These are phyloP conservation scores for Ascochyta viciae-villosae DNA, from an alignment of 2,329 filamentous ascomycete genomes.

Conservation along the genomic window DNA sequence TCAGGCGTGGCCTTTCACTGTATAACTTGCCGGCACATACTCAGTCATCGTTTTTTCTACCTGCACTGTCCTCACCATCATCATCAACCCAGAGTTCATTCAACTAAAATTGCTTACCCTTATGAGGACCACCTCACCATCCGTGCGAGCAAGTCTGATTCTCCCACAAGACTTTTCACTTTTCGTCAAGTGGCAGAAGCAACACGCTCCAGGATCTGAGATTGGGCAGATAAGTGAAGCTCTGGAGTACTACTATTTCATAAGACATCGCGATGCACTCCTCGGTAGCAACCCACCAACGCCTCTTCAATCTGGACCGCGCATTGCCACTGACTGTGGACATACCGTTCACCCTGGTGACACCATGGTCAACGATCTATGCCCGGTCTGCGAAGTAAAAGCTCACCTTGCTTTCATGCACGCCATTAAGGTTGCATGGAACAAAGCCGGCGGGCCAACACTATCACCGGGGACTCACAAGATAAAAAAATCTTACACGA, in stretches of 20 bases:
- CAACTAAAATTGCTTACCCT: neutral
- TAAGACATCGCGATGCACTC: slow-evolving; percentile 1
- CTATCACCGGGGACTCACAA: neutral
- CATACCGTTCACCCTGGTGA: neutral
- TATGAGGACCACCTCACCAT: neutral
- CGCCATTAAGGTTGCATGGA: neutral
- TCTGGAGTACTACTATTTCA: neutral
- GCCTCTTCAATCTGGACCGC: neutral
- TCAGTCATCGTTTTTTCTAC: neutral
- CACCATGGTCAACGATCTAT: neutral
- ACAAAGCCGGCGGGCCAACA: slow-evolving; percentile 4
- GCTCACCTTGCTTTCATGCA: slow-evolving; percentile 1
- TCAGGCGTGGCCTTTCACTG: neutral
- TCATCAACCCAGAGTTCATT: neutral
- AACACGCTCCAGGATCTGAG: neutral
- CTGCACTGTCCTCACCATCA: neutral
- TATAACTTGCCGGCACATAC: neutral
- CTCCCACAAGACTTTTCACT: slow-evolving; percentile 6
- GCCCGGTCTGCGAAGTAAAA: slow-evolving; percentile 1
- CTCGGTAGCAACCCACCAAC: neutral
- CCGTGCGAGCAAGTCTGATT: neutral
- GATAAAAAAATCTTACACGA: neutral
- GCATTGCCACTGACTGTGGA: neutral
- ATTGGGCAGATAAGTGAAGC: slow-evolving; percentile 1
- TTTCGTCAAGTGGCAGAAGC: slow-evolving; percentile 4